Percentiles rank a stretch among this genome's conserved stretches.
These are phyloP conservation scores for Lithocarpus polystachyus DNA, from an alignment of 306 rosid genomes.

Conservation along the genomic window DNA sequence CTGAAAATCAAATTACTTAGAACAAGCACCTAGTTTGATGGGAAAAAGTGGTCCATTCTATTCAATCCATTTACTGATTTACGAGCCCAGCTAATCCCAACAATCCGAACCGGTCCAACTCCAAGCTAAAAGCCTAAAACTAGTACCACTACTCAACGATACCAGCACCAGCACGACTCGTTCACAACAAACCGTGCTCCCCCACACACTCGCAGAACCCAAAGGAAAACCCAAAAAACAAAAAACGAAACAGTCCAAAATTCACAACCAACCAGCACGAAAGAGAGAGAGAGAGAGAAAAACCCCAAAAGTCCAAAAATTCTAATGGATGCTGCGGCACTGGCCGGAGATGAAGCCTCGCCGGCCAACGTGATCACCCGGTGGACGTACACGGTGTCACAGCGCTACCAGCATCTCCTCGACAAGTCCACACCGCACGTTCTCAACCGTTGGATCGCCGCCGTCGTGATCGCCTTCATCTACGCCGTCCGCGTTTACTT, in stretches of 20 bases:
- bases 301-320: not conserved
- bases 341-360: slow-evolving; percentile 41
- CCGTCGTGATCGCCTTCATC: slow-evolving; percentile 37
- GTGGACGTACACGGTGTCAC: slow-evolving; percentile 53
- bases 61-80: no score
- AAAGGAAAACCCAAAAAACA: no score
- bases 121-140: no score
- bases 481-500: slow-evolving; percentile 75
- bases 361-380: slow-evolving; percentile 46
- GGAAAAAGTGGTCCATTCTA: no score
- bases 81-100: no score
- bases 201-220: no score
- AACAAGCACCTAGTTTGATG: no score
- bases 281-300: not conserved
- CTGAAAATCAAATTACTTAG: no score
- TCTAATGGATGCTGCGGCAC: slow-evolving; percentile 49
- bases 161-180: no score
- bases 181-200: no score
- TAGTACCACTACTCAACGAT: no score
- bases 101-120: no score
- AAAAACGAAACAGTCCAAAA: not conserved
- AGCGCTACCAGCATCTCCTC: slow-evolving; percentile 72
- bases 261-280: not conserved
- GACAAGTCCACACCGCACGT: slow-evolving; percentile 74
- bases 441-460: slow-evolving; percentile 68